Evolutionary conservation across 495 filamentous ascomycete species (phyloP).

Genomic region (Aspergillus mulundensis): DNA sequence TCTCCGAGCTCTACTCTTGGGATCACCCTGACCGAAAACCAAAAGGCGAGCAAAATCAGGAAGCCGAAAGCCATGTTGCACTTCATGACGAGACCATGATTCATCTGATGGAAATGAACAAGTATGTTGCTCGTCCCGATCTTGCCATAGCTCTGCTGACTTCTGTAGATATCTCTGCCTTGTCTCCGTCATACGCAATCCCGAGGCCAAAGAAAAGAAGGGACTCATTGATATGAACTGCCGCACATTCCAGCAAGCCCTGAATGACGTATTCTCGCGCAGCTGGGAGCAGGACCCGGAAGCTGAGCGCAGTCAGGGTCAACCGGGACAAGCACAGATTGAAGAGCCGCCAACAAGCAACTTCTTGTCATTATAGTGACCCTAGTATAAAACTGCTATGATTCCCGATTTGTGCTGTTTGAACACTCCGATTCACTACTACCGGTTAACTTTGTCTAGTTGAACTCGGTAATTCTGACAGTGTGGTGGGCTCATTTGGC

Average conservation of each 20-base stretch:
- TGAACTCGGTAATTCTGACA: not conserved
- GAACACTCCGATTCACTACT: not conserved
- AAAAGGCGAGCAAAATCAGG: slow-evolving; percentile 61
- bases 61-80: slow-evolving; percentile 76
- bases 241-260: slow-evolving; percentile 54
- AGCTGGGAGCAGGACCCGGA: slow-evolving; percentile 40
- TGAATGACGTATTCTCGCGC: slow-evolving; percentile 54
- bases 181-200: slow-evolving; percentile 70
- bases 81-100: slow-evolving; percentile 78
- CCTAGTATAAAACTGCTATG: not conserved
- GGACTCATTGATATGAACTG: slow-evolving; percentile 60
- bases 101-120: slow-evolving; percentile 86
- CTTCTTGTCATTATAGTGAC: not conserved
- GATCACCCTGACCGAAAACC: slow-evolving; percentile 55
- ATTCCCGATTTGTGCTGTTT: not conserved
- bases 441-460: not conserved
- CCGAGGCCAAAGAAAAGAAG: slow-evolving; percentile 52
- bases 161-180: slow-evolving; percentile 57
- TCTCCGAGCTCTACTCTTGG: slow-evolving; percentile 90
- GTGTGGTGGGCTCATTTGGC: not conserved
- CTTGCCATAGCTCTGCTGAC: slow-evolving; percentile 7
- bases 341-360: slow-evolving; percentile 4
- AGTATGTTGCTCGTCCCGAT: slow-evolving; percentile 46
- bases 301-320: slow-evolving; percentile 3
- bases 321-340: not conserved